phyloP scores from a whole-genome alignment of 768 basidiomycete genomes.

The Fomitopsis serialis region DNA sequence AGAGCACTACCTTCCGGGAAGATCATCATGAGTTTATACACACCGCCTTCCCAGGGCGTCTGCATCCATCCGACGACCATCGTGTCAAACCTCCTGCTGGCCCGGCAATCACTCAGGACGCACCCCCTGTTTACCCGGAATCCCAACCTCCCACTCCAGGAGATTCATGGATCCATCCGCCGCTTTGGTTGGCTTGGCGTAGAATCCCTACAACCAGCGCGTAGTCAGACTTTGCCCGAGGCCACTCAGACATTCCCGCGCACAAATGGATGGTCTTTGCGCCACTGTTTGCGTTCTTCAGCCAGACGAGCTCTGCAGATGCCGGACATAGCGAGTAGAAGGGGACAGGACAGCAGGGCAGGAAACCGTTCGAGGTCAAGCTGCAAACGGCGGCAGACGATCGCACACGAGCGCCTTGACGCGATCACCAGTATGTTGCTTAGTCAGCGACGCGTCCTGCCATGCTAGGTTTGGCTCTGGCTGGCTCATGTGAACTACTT shows the following conservation, averaged over 20 bases:
- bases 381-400: not conserved
- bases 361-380: not conserved
- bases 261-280: conserved; percentile 98
- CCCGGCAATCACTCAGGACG: conserved; percentile 27
- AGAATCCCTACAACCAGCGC: conserved; percentile 72
- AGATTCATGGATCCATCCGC: conserved; percentile 93
- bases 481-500: too few species aligned
- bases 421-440: not conserved
- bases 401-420: not conserved
- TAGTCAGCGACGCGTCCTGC: conserved; percentile 2
- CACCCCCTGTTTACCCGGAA: conserved; percentile 88
- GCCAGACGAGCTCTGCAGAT: conserved; percentile 90
- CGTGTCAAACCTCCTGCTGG: conserved; percentile 7
- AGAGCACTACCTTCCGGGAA: conserved; percentile 87
- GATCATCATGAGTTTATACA: conserved; percentile 88
- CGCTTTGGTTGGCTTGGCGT: conserved; percentile 87
- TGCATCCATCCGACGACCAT: conserved; percentile 31
- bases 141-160: conserved; percentile 98
- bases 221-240: not conserved
- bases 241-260: conserved; percentile 28
- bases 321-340: conserved; percentile 58
- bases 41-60: conserved; percentile 97
- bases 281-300: conserved; percentile 98
- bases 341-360: not conserved
- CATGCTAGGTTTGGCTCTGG: too few species aligned